A percentile compares a stretch with the other conserved stretches of the same genome.
Evolutionary conservation across 2,329 filamentous ascomycete species (phyloP).

Genomic region (Aspergillus novofumigatus): DNA sequence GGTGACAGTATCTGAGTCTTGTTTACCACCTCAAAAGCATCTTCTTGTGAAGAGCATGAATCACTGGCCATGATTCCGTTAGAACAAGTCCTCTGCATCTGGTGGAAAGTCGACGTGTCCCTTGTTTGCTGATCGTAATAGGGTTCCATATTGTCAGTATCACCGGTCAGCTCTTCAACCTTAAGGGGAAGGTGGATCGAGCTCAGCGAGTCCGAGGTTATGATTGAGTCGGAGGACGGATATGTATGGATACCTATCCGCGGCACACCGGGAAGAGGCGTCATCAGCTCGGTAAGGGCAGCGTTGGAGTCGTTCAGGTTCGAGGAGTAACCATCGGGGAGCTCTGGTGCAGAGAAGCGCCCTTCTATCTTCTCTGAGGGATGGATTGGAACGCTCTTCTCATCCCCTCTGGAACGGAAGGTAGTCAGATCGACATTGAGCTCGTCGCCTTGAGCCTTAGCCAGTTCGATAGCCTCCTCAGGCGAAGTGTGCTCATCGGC

Average conservation of each 20-base stretch:
- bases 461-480: constrained; percentile 77
- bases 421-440: constrained; percentile 86
- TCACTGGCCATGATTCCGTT: background rate
- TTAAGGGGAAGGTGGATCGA: constrained; percentile 64
- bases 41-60: background rate
- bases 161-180: constrained; percentile 72
- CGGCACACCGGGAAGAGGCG: constrained; percentile 43
- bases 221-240: constrained; percentile 64
- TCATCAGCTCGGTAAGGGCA: constrained; percentile 49
- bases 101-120: background rate
- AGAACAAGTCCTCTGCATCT: background rate
- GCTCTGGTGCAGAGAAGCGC: constrained; percentile 68
- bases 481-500: constrained; percentile 73
- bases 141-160: constrained; percentile 72
- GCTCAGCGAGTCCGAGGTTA: constrained; percentile 55
- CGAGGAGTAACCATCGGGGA: constrained; percentile 65
- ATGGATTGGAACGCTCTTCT: constrained; percentile 58
- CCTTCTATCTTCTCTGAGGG: constrained; percentile 74
- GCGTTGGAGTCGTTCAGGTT: constrained; percentile 65
- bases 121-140: constrained; percentile 55
- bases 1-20: background rate
- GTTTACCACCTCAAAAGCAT: background rate
- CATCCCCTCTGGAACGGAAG: constrained; percentile 53
- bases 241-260: constrained; percentile 51
- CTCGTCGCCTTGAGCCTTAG: constrained; percentile 75